A percentile compares a stretch with the other conserved stretches of the same genome.
Evolutionary conservation across 164 flowering plant genomes (phyloP).

Genomic region (Magnolia sinica): DNA sequence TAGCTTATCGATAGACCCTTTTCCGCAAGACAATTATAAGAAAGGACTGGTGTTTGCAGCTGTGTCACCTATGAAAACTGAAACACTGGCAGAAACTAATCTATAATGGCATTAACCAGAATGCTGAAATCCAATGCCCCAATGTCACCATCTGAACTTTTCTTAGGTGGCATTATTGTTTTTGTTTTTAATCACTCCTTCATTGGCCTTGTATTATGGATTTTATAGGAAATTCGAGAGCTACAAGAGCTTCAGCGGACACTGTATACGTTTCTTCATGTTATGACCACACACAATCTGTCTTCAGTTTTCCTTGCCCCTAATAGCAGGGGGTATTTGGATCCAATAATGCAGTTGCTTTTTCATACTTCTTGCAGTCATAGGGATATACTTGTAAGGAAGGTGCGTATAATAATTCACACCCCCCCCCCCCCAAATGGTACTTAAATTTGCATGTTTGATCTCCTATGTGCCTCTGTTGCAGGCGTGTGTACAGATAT

Average conservation of each 20-base stretch:
- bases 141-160: too few species aligned
- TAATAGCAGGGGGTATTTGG: conserved; percentile 60
- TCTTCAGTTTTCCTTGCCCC: conserved; percentile 79
- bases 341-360: conserved; percentile 75
- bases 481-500: conserved; percentile 93
- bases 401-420: conserved; percentile 45
- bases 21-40: too few species aligned
- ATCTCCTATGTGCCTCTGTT: conserved; percentile 11
- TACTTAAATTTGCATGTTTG: not conserved
- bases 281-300: conserved; percentile 73
- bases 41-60: too few species aligned
- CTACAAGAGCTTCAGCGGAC: conserved; percentile 83
- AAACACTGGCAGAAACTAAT: too few species aligned
- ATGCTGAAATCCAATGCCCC: too few species aligned
- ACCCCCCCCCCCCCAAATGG: not conserved
- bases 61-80: too few species aligned
- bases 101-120: too few species aligned
- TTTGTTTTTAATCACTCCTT: too few species aligned
- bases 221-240: conserved; percentile 84
- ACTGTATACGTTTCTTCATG: conserved; percentile 83
- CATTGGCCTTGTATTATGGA: not conserved
- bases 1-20: too few species aligned
- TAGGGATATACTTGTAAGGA: conserved; percentile 73
- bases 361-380: conserved; percentile 68
- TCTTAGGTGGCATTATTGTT: too few species aligned